Base-by-base conservation (phyloP, 1,284 basidiomycete species). In the Apiotrichum akiyoshidainum region DNA sequence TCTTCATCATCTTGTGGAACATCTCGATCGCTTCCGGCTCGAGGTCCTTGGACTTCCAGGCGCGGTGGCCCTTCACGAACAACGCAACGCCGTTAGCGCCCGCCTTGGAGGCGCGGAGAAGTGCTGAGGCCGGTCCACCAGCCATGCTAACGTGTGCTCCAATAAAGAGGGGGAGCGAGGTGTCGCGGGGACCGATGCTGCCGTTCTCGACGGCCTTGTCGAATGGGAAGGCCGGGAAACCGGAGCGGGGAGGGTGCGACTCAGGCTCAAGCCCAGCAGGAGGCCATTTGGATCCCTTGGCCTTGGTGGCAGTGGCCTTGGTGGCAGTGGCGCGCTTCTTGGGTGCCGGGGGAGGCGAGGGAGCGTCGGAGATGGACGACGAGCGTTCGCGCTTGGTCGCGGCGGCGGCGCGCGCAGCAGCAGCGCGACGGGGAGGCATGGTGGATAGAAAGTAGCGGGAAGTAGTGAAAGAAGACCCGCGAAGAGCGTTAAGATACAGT, bases 71-170 rank as follows among this genome's bases (percentile, higher is more conserved):
- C 76, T 92, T 92, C 42, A 92, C 77, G 68, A 93, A 94, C 21
- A 92, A 80, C 0, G 88, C 90, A 65, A 93, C 87, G 2, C 89
- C 85, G 60, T 87, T 89, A 6, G 88, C 90, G 1, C 90, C 85
- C 21, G 89, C 84, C n/a, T 80, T 78, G 8, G 85, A 83, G 3
- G 90, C 89, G 59, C 91, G 88, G 6, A 83, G 62, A 4, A 91
- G 76, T 0, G 87, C 79, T 58, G 89, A 88, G 66, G 90, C 87
- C 0, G 89, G 84, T 0, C 90, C 90, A 5, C 89, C 90, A 2
- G 86, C 85, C 16, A 87, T 83, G 22, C 87, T 90, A 37, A 91
- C 87, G 70, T 94, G 90, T 1, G 89, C 89, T 1, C 91, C 91
- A 16, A 92, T 55, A 19, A 70, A 59, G 50, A 71, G 68, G 12